Evolutionary conservation across 208 protist genomes (phyloP), one percentile per base, ranked within the genome.

Genomic region (Trypanosoma caninum): DNA sequence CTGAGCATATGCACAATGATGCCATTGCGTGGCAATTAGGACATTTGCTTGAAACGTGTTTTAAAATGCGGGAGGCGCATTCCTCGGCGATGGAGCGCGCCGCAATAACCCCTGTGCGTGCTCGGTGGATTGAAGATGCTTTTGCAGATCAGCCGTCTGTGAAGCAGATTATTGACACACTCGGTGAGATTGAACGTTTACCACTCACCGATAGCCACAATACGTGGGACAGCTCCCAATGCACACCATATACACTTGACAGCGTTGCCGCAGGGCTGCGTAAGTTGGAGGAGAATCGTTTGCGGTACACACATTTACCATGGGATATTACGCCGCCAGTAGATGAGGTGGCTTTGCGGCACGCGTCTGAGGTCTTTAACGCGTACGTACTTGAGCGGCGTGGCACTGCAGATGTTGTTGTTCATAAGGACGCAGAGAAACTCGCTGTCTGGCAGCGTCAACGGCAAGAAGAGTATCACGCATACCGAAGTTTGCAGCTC

Each of bases 1-100:
- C 78, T 28, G 90, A 96, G 67, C 88, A 94, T 69, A 94, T 97
- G 87, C 89, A 95, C 65, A 93, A 95, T 59, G 91, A 97, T 81
- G 88, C 88, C 28, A 74, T 95, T 55, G 84, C 87, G 18, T 95
- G 88, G 91, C 90, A 96, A 70, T 76, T 96, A 16, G 90, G 90
- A 13, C 85, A 95, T 27, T 65, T 97, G 48, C 73, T 97, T 16
- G 84, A 93, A 60, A 84, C 76, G 22, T 90, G 87, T 60, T 94
- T 94, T 63, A 81, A 84, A 57, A 92, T 93, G 85, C 76, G 83
- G 34, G 80, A 86, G 40, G 69, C 70, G n/a, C 86, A 93, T 67
- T 59, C 73, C 2, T 82, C 81, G 14, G 85, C 81, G 55, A 88
- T 95, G 83, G 91, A 97, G 81, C 87, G 91, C 18, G 76, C 62